Evolutionary conservation across 305 asterid species (phyloP).

Genomic region (Ilex paraguariensis): DNA sequence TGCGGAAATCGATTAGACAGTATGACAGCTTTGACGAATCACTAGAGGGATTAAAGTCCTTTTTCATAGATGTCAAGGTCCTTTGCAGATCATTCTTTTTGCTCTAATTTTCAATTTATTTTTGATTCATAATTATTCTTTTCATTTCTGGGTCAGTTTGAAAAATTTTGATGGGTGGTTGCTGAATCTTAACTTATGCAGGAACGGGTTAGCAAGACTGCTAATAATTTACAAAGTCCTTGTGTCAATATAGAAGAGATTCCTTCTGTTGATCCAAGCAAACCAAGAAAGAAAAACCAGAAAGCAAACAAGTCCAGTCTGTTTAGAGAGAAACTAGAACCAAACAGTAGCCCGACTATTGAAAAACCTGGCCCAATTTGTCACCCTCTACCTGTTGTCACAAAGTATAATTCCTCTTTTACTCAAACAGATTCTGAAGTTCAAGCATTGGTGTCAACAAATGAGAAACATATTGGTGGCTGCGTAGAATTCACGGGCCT

Average conservation of each 20-base stretch:
- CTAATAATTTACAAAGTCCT: constrained; percentile 32
- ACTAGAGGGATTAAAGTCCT: constrained; percentile 59
- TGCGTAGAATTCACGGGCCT: constrained; percentile 43
- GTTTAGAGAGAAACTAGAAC: constrained; percentile 23
- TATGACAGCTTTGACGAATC: constrained; percentile 64
- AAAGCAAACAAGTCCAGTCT: constrained; percentile 22
- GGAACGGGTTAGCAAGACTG: constrained; percentile 42
- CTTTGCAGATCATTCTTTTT: neutral
- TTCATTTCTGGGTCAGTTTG: constrained; percentile 13
- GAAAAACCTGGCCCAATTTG: constrained; percentile 24
- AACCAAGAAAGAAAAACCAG: constrained; percentile 23
- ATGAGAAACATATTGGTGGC: constrained; percentile 28
- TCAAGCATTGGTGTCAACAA: constrained; percentile 18
- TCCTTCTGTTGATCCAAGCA: constrained; percentile 28
- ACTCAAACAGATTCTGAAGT: constrained; percentile 24
- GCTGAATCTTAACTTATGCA: constrained; percentile 29
- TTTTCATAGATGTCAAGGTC: constrained; percentile 80
- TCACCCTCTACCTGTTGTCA: constrained; percentile 26
- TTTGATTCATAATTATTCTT: neutral
- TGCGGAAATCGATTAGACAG: constrained; percentile 75
- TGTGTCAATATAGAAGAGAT: constrained; percentile 30
- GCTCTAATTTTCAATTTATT: neutral
- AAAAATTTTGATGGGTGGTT: constrained; percentile 3
- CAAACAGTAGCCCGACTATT: constrained; percentile 22
- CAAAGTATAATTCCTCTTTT: constrained; percentile 22